Evolutionary conservation across 768 basidiomycete genomes (phyloP).

Genomic region (Suillus discolor): DNA sequence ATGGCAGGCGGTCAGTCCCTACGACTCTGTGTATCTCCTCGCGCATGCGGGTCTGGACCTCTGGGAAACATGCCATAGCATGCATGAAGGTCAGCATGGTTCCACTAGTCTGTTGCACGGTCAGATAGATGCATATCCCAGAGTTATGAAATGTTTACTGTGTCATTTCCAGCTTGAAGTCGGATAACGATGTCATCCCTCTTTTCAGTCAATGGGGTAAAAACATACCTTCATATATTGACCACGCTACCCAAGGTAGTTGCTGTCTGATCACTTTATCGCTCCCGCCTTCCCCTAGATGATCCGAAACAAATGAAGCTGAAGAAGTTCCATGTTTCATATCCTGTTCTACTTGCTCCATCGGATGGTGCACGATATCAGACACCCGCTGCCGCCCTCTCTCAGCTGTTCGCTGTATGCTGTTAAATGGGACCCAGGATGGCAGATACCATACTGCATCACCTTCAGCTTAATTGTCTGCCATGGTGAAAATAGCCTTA

Average conservation of each 20-base stretch:
- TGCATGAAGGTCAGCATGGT: slow-evolving; percentile 11
- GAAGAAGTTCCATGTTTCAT: not conserved
- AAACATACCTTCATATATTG: slow-evolving; percentile 13
- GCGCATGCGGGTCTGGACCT: slow-evolving; percentile 5
- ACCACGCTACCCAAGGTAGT: slow-evolving; percentile 11
- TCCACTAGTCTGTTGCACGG: slow-evolving; percentile 2
- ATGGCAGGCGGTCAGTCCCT: slow-evolving; percentile 43
- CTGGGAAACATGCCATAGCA: slow-evolving; percentile 10
- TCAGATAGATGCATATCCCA: not conserved
- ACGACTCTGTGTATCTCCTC: slow-evolving; percentile 49
- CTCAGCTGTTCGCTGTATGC: slow-evolving; percentile 11
- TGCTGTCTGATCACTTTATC: not conserved
- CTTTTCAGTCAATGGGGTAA: not conserved
- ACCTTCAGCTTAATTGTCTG: not conserved
- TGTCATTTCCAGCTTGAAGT: slow-evolving; percentile 7
- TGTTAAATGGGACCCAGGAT: slow-evolving; percentile 21
- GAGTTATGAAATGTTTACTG: not conserved
- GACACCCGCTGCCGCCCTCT: slow-evolving; percentile 5
- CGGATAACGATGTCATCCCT: not conserved
- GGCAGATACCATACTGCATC: slow-evolving; percentile 24
- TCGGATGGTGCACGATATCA: slow-evolving; percentile 3
- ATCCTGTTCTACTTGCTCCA: slow-evolving; percentile 13
- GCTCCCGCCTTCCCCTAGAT: not conserved
- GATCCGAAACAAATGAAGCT: slow-evolving; percentile 11
- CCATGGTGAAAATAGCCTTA: not conserved